Percentiles rank a stretch among this genome's conserved stretches.
Conservation (phyloP, 2,329 filamentous ascomycete species). For the Penicillium frequentans region DNA sequence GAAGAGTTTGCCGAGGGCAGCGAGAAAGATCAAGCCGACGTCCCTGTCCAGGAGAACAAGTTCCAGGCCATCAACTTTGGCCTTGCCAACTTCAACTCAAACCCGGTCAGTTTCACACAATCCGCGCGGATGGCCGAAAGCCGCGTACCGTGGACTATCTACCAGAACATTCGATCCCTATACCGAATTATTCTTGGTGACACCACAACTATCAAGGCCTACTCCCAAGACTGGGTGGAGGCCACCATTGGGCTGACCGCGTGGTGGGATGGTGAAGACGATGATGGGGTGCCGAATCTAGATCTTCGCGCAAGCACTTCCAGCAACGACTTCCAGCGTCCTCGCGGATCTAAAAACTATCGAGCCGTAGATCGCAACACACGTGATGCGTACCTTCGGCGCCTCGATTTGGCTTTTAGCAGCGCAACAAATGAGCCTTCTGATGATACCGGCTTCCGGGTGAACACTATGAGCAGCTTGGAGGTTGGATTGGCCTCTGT, state of each 20-base stretch:
- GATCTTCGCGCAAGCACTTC: conserved; percentile 22
- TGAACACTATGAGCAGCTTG: conserved; percentile 72
- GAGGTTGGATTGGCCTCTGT: conserved; percentile 81
- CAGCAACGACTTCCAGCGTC: conserved; percentile 24
- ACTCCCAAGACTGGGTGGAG: conserved; percentile 89
- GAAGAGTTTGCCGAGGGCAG: conserved; percentile 77
- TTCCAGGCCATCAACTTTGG: conserved; percentile 53
- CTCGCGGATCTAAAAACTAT: conserved; percentile 38
- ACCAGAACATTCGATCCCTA: conserved; percentile 76
- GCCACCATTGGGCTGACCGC: conserved; percentile 77
- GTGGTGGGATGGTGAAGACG: conserved; percentile 88
- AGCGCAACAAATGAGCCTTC: conserved; percentile 63
- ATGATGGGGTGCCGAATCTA: conserved; percentile 44
- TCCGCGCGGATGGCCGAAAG: conserved; percentile 75
- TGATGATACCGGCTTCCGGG: conserved; percentile 63
- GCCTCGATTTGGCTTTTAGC: conserved; percentile 70
- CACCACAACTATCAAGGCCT: conserved; percentile 70
- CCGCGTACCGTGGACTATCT: conserved; percentile 85
- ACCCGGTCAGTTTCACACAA: conserved; percentile 62
- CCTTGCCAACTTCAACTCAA: conserved; percentile 42
- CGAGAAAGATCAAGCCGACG: conserved; percentile 47
- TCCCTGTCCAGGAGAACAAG: conserved; percentile 40
- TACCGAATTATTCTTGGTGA: conserved; percentile 81
- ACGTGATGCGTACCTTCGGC: conserved; percentile 70
- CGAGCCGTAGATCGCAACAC: conserved; percentile 52